Conservation (phyloP, 495 filamentous ascomycete species). For the Penicillium odoratum region DNA sequence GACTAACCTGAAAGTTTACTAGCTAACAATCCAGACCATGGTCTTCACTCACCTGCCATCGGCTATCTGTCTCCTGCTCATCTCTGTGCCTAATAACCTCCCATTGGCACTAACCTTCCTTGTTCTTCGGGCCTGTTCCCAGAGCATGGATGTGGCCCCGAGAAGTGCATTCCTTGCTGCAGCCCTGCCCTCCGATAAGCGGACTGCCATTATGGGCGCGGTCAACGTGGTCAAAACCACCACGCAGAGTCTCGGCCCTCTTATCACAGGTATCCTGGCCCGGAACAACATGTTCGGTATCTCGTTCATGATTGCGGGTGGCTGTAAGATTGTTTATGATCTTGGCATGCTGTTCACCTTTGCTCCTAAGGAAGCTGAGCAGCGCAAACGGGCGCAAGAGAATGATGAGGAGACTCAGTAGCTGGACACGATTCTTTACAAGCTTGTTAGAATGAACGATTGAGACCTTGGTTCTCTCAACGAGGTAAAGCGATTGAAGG, state of each 20-base stretch:
- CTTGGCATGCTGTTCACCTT: slow-evolving; percentile 72
- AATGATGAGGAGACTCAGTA: slow-evolving; percentile 20
- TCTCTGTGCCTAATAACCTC: slow-evolving; percentile 59
- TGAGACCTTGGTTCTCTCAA: no score
- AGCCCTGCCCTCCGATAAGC: slow-evolving; percentile 67
- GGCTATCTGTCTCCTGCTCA: slow-evolving; percentile 67
- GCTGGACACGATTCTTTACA: neutral
- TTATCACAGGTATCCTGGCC: slow-evolving; percentile 69
- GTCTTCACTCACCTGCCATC: slow-evolving; percentile 83
- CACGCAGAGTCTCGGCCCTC: slow-evolving; percentile 61
- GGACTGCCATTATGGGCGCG: slow-evolving; percentile 75
- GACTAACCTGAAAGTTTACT: neutral
- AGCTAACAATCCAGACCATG: slow-evolving; percentile 59
- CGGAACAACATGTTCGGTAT: slow-evolving; percentile 63
- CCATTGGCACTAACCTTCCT: slow-evolving; percentile 62
- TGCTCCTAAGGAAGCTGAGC: slow-evolving; percentile 36
- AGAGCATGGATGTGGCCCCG: slow-evolving; percentile 82
- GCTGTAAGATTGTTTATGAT: slow-evolving; percentile 70
- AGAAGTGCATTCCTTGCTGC: slow-evolving; percentile 77
- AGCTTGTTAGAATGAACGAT: no score
- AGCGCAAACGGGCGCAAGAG: slow-evolving; percentile 19
- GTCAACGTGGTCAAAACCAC: slow-evolving; percentile 68
- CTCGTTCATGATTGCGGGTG: slow-evolving; percentile 70
- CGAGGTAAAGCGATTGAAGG: no score
- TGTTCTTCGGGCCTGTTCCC: slow-evolving; percentile 66